Base-by-base conservation (phyloP, 371 early-diverging fungal genomes). In the Syncephalastrum racemosum region DNA sequence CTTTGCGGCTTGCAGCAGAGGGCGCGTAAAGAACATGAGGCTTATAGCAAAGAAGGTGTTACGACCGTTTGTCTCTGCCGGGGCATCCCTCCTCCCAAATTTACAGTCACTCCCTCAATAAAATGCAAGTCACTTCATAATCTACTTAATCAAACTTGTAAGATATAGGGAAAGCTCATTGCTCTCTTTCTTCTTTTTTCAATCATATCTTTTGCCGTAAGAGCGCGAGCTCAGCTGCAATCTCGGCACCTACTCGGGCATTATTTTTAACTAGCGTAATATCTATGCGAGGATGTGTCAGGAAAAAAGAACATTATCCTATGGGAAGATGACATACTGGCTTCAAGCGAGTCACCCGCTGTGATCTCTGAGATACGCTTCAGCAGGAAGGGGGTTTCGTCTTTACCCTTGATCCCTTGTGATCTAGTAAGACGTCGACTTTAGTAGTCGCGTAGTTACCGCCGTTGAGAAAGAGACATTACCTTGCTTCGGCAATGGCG, bases 221-320 rank as follows among this genome's bases (percentile, higher is more conserved):
- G 1, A 31, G 10, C 10, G 36, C 36, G 12, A 87, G 60, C 24
- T 73, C 71, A 6, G 61, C 70, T 1, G 96, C 94, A 54, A 97
- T 90, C 50, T 78, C 73, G 42, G 85, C 84, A 12, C 94, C 97
- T 18, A 94, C 77, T 12, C 60, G 63, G 0, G 95, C 97, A 70
- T 96, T 96, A 67, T 96, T 94, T 68, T 92, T 90, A 22, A 96
- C 86, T 8, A 97, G 72, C 0, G 90, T 90, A 63, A 96, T 90
- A 67, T 97, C 89, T 89, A 55, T 36, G 1, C 22, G 8, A 20
- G 4, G 4, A 18, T 20, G 6, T 52, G 20, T 15, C 22, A 50
- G 31, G n/a, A n/a, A 41, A 15, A 5, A 10, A 31, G 0, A 31
- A 31, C 6, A 31, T 2, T 8, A 31, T 25, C 44, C 31, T 40